These are phyloP conservation scores for Aethionema arabicum DNA, from an alignment of 345 rosid species.

Conservation along the genomic window DNA sequence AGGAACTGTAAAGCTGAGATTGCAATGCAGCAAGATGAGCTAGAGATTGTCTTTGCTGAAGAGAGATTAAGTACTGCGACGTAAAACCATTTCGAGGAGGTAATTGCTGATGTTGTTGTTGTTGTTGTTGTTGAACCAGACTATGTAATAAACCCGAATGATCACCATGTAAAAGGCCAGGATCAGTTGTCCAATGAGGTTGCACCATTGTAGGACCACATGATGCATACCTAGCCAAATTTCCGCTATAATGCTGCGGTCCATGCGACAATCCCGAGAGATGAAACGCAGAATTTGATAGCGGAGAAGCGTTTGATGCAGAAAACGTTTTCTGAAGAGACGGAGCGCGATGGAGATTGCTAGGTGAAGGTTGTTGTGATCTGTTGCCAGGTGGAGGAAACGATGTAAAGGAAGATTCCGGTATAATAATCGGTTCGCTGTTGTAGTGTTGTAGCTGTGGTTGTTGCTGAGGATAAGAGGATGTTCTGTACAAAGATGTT, in stretches of 20 bases:
- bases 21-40: conserved; percentile 72
- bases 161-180: conserved; percentile 70
- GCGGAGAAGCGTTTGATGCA: conserved; percentile 56
- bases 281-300: conserved; percentile 57
- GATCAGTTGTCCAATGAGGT: conserved; percentile 74
- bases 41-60: conserved; percentile 68
- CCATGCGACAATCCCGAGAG: conserved; percentile 66
- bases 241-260: conserved; percentile 55
- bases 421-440: conserved; percentile 64
- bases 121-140: conserved; percentile 56
- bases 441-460: conserved; percentile 60
- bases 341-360: conserved; percentile 54
- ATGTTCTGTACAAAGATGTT: conserved; percentile 74
- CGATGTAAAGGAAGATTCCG: conserved; percentile 72
- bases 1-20: conserved; percentile 58
- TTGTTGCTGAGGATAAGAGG: conserved; percentile 83
- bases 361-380: conserved; percentile 59
- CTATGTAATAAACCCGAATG: conserved; percentile 61
- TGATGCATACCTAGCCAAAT: conserved; percentile 56
- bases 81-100: conserved; percentile 66
- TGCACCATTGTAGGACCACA: conserved; percentile 68
- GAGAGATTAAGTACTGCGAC: conserved; percentile 56
- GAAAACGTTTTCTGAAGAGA: conserved; percentile 53
- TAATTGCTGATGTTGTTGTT: conserved; percentile 50
- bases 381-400: conserved; percentile 79